Conservation (phyloP, 169 alveolate genomes). For the Eimeria sp. region DNA sequence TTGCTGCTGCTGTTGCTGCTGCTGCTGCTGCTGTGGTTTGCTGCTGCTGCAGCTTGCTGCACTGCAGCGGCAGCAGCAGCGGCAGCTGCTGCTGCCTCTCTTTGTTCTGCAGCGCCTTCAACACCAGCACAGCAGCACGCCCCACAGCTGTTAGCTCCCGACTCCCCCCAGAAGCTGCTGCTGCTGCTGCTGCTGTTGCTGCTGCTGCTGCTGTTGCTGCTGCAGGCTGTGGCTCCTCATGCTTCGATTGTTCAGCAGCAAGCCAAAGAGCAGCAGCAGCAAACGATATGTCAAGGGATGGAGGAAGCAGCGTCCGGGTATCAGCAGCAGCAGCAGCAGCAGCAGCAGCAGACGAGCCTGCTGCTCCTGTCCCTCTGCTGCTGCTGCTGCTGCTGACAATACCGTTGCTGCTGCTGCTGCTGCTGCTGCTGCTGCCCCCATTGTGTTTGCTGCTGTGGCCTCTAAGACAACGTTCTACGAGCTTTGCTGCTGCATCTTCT, state of each 20-base stretch:
- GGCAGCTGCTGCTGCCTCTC: constrained; percentile 18
- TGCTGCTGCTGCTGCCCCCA: constrained; percentile 32
- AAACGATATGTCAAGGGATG: neutral
- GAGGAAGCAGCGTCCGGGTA: neutral
- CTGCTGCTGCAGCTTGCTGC: constrained; percentile 42
- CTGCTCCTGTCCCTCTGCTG: neutral
- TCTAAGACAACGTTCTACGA: neutral
- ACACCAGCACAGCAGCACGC: neutral
- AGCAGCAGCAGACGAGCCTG: constrained; percentile 17
- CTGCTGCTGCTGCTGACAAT: neutral
- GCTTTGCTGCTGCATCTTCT: constrained; percentile 11
- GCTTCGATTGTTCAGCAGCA: neutral
- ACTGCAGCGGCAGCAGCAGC: constrained; percentile 51
- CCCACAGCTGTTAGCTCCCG: neutral
- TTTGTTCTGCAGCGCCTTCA: neutral
- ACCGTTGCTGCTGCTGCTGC: constrained; percentile 34
- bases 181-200: constrained; percentile 6
- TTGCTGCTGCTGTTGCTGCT: constrained; percentile 47
- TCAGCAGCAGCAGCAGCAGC: constrained; percentile 12
- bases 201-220: constrained; percentile 13
- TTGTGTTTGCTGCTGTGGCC: constrained; percentile 7
- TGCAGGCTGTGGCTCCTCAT: neutral
- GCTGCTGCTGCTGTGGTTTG: constrained; percentile 37
- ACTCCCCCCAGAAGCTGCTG: neutral
- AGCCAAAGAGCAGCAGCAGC: constrained; percentile 57